Evolutionary conservation across 176 grass and related monocot species (phyloP).

Genomic region (Olyra latifolia): DNA sequence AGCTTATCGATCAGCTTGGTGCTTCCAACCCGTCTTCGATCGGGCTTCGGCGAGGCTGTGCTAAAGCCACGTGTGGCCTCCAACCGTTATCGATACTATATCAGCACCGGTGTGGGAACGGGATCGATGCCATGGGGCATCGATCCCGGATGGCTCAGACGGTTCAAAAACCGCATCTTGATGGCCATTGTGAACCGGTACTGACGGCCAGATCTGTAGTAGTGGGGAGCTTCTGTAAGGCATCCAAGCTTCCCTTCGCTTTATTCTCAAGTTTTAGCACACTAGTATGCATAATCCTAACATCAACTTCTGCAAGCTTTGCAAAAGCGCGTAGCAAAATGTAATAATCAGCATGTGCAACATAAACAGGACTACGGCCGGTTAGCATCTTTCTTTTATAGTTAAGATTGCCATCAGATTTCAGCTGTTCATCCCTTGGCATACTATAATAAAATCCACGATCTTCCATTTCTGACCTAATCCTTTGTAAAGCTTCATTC

Average conservation of each 20-base stretch:
- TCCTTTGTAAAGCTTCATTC: slow-evolving; percentile 42
- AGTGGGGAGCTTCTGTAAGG: slow-evolving; percentile 38
- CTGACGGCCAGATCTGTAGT: no score
- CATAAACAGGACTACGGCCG: slow-evolving; percentile 55
- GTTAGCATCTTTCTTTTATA: slow-evolving; percentile 54
- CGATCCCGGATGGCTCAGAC: no score
- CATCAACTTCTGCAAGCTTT: slow-evolving; percentile 69
- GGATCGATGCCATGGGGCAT: no score
- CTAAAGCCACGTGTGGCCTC: no score
- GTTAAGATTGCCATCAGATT: slow-evolving; percentile 67
- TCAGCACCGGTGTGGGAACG: no score
- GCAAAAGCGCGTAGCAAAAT: slow-evolving; percentile 71
- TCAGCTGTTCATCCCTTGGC: slow-evolving; percentile 42
- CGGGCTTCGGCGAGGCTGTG: no score
- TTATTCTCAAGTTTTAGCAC: slow-evolving; percentile 77
- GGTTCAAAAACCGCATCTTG: no score
- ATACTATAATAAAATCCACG: slow-evolving; percentile 63
- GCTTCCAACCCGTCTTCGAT: no score
- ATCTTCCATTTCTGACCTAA: slow-evolving; percentile 79
- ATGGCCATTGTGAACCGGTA: no score
- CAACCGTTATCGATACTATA: no score
- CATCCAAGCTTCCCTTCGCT: slow-evolving; percentile 43
- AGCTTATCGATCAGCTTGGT: no score
- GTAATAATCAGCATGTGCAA: slow-evolving; percentile 87
- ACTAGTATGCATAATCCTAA: slow-evolving; percentile 67